phyloP scores from a whole-genome alignment of 2,329 filamentous ascomycete genomes.

The Alternaria dauci region DNA sequence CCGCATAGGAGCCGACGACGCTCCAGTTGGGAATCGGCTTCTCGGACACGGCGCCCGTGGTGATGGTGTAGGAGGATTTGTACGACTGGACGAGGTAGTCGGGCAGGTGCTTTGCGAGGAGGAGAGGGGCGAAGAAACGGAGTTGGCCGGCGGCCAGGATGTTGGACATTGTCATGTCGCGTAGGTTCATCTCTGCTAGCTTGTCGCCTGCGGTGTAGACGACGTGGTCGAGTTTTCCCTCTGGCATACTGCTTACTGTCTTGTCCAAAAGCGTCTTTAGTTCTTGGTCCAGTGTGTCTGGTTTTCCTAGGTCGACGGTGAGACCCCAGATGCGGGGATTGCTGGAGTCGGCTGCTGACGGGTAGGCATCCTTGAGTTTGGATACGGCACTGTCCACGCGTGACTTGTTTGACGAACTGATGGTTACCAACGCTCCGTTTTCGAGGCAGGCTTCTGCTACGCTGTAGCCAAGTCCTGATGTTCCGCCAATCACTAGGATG shows the following conservation, averaged over 20 bases:
- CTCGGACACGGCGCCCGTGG: conserved; percentile 62
- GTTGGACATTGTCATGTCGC: conserved; percentile 48
- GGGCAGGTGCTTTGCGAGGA: conserved; percentile 62
- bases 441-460: conserved; percentile 67
- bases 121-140: conserved; percentile 60
- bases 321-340: conserved; percentile 54
- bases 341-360: conserved; percentile 36
- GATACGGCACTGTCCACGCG: conserved; percentile 60
- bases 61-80: conserved; percentile 64
- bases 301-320: conserved; percentile 59
- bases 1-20: conserved; percentile 58
- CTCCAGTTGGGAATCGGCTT: conserved; percentile 63
- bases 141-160: conserved; percentile 58
- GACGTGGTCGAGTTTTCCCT: conserved; percentile 62
- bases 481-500: conserved; percentile 70
- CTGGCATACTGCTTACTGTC: conserved; percentile 39
- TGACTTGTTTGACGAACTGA: conserved; percentile 65
- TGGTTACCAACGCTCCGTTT: conserved; percentile 64
- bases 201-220: conserved; percentile 65
- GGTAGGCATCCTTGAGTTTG: conserved; percentile 56
- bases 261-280: conserved; percentile 57
- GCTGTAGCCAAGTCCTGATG: conserved; percentile 68
- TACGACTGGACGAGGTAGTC: conserved; percentile 55
- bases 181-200: conserved; percentile 53
- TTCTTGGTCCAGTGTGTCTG: conserved; percentile 58